Evolutionary conservation across 1,284 basidiomycete genomes (phyloP).

Genomic region (Heliocybe sulcata): DNA sequence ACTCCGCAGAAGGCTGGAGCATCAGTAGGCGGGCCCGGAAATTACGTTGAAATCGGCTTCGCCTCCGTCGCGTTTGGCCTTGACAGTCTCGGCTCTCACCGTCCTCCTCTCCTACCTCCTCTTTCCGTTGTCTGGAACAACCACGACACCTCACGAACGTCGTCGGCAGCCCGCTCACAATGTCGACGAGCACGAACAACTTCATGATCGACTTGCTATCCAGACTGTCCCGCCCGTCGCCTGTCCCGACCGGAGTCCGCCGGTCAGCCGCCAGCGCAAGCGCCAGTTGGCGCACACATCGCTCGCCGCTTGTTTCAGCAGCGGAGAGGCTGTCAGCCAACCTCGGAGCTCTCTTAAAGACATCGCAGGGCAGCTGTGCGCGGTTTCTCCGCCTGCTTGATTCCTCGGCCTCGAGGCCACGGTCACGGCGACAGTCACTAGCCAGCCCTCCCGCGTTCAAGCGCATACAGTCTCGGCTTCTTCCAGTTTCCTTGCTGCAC

Average conservation of each 20-base stretch:
- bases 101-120: background rate
- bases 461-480: background rate
- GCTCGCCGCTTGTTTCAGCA: background rate
- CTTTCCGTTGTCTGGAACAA: constrained; percentile 1
- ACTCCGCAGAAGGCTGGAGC: background rate
- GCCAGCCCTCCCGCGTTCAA: background rate
- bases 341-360: background rate
- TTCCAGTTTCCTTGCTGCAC: background rate
- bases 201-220: background rate
- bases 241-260: background rate
- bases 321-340: background rate
- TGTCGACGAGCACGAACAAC: background rate
- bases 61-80: background rate
- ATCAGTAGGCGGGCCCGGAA: background rate
- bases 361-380: background rate
- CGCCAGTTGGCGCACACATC: background rate
- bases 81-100: background rate
- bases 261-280: background rate
- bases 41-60: background rate
- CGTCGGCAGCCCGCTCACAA: background rate
- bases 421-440: background rate
- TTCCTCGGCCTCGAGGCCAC: background rate
- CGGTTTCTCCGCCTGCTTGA: background rate
- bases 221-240: background rate
- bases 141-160: background rate